Evolutionary conservation across 1,139 yeast genomes (phyloP), one percentile per base, ranked within the genome.

Genomic region (Arxiozyma telluris): DNA sequence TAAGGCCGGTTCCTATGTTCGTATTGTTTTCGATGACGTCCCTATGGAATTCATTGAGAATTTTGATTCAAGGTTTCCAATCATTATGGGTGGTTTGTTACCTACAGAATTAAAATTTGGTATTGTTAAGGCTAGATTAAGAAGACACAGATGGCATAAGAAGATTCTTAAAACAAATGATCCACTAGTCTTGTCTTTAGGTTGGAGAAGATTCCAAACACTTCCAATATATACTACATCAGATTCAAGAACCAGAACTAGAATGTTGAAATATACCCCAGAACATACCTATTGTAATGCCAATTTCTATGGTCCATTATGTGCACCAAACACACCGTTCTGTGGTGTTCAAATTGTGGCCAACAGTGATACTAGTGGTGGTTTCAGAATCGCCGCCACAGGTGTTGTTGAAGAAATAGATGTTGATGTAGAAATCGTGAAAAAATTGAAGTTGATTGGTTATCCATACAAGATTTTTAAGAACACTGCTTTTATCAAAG

Each of bases 61-160:
- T 68, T 87, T 93, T 64, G 84, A 88, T 64, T 96, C 98, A 5
- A 77, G 74, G 50, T 90, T 75, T 65, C 98, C 98, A 8, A 77
- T 94, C 44, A 81, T 94, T 23, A 74, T 94, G 62, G 99, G 99
- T 56, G 98, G 98, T 4, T 76, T 94, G 57, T 74, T 91, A 53
- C 80, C 94, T 25, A 88, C 96, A 18, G 99, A 94, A 68, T 87
- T 91, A 55, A 79, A 96, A 67, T 93, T 91, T 67, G 99, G 98
- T 17, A 85, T 87, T 63, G 79, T 90, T 76, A 93, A 88, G 68
- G 96, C 89, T 53, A 83, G 98, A 73, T 82, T 94, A 60, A 89
- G 96, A 80, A 84, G 97, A 71, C 99, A 94, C 69, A 84, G 98
- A 76, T 94, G 99, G 99, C 98, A 93, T 72, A 93, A 91, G 69